Evolutionary conservation across 176 grass and related monocot species (phyloP), one percentile per base, ranked within the genome.

Genomic region (Melocanna baccifera): DNA sequence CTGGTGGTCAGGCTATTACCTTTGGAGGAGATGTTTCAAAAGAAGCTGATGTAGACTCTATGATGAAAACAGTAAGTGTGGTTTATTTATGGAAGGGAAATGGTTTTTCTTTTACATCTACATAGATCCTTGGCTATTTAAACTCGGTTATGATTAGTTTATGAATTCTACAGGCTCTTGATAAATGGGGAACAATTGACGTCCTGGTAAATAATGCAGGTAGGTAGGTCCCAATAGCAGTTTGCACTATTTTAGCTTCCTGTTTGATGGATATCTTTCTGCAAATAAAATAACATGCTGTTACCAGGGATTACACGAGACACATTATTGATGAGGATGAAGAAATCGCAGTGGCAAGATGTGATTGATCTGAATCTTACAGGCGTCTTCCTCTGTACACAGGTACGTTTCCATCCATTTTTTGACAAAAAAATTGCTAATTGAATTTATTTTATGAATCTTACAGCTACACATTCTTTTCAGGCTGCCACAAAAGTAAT

Each of bases 121-220:
- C 52, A 48, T 62, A 15, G 62, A 71, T 71, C 22, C 50, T 67
- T 81, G n/a, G 73, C 13, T 67, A 29, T 77, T 56, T 51, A 36
- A 78, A 70, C 62, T 45, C 51, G 71, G 7, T 80, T 73, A 41
- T 81, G 46, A 69, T 82, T 85, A 14, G 9, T 52, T 25, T 76
- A 28, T 80, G 22, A 75, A 86, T 84, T 79, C 55, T 66, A 88
- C 82, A 99, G 91, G 96, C 91, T 73, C 28, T 94, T 76, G 90
- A 96, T 88, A 84, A 83, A 63, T 99, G 96, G 96, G 96, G 93
- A 92, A 99, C 91, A 75, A 84, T 96, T 73, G 96, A 96, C 67
- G 88, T 99, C 79, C 87, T 99, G 58, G 91, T 99, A 37, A 99
- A 99, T 53, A 99, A 99, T 88, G 96, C 96, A 99, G 96, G 93